Percentiles rank a stretch among this genome's conserved stretches.
Evolutionary conservation across 768 basidiomycete species (phyloP).

Genomic region (Lactarius hengduanensis): DNA sequence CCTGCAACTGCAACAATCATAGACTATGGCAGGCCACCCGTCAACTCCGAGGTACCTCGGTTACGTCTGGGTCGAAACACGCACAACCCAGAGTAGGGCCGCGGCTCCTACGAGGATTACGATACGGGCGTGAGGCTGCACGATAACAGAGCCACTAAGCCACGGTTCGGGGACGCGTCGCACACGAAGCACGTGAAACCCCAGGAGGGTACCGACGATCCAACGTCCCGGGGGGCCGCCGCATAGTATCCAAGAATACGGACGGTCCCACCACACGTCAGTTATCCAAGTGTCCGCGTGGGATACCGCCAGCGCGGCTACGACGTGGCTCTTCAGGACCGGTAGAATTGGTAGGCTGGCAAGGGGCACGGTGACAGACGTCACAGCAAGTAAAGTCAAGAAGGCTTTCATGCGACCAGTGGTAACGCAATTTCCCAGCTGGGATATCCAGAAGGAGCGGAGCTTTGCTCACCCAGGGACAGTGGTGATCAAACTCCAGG

Average conservation of each 20-base stretch:
- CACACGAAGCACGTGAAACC: slow-evolving; percentile 23
- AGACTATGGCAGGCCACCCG: not conserved
- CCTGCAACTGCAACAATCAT: slow-evolving; percentile 20
- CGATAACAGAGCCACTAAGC: slow-evolving; percentile 24
- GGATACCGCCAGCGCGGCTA: slow-evolving; percentile 24
- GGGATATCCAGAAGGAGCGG: not conserved
- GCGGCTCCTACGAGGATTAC: slow-evolving; percentile 15
- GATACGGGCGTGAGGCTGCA: slow-evolving; percentile 20
- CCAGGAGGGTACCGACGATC: slow-evolving; percentile 26
- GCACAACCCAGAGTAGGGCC: slow-evolving; percentile 22
- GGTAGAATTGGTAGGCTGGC: slow-evolving; percentile 23
- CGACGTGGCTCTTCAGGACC: slow-evolving; percentile 19
- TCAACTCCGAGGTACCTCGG: not conserved
- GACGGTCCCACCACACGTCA: slow-evolving; percentile 28
- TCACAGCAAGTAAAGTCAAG: slow-evolving; percentile 26
- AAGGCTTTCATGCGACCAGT: slow-evolving; percentile 26
- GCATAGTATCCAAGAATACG: slow-evolving; percentile 30
- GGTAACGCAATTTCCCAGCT: slow-evolving; percentile 31
- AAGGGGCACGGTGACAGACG: slow-evolving; percentile 25
- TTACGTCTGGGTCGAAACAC: not conserved
- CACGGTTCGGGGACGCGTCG: slow-evolving; percentile 15
- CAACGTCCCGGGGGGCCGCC: slow-evolving; percentile 31
- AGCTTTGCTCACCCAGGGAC: slow-evolving; percentile 28
- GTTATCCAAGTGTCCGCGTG: slow-evolving; percentile 26
- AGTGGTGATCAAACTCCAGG: slow-evolving; percentile 32